Percentiles rank a stretch among this genome's conserved stretches.
Conservation (phyloP, 768 basidiomycete genomes). For the Boletus eberwhitei region DNA sequence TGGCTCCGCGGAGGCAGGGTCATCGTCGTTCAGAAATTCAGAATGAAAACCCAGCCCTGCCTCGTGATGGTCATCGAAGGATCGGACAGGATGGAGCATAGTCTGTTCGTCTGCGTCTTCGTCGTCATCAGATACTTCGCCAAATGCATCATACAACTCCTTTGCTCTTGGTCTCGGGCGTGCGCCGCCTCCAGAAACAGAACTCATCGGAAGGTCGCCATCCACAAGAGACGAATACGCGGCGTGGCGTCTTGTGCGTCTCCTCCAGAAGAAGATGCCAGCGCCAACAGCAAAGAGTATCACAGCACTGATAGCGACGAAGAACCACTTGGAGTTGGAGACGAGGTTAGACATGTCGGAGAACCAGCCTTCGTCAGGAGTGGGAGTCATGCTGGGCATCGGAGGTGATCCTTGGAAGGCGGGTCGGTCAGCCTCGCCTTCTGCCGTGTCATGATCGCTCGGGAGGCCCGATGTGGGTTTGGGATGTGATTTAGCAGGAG, state of each 20-base stretch:
- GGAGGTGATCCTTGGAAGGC: conserved; percentile 50
- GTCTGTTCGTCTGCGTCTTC: conserved; percentile 76
- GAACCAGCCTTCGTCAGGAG: conserved; percentile 84
- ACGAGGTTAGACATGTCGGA: conserved; percentile 71
- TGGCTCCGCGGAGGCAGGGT: conserved; percentile 35
- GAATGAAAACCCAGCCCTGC: conserved; percentile 63
- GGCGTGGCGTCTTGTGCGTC: conserved; percentile 41
- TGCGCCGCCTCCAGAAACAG: conserved; percentile 46
- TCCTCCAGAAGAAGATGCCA: conserved; percentile 78
- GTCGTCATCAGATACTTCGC: conserved; percentile 81
- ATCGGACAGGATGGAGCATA: conserved; percentile 44
- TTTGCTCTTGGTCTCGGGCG: conserved; percentile 55
- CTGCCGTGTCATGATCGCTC: conserved; percentile 74
- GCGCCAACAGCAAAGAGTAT: conserved; percentile 66
- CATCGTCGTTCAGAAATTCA: conserved; percentile 81
- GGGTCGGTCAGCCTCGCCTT: conserved; percentile 78
- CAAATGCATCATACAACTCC: conserved; percentile 96
- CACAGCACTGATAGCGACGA: conserved; percentile 78
- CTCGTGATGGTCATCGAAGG: conserved; percentile 33
- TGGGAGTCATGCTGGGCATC: conserved; percentile 45
- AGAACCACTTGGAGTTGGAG: conserved; percentile 84
- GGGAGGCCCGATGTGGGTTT: conserved; percentile 90
- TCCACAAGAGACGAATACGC: conserved; percentile 59
- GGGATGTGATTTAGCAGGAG: conserved; percentile 57
- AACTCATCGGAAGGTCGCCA: conserved; percentile 76